phyloP scores from a whole-genome alignment of 2,329 filamentous ascomycete species.

The Paracoccidioides brasiliensis region DNA sequence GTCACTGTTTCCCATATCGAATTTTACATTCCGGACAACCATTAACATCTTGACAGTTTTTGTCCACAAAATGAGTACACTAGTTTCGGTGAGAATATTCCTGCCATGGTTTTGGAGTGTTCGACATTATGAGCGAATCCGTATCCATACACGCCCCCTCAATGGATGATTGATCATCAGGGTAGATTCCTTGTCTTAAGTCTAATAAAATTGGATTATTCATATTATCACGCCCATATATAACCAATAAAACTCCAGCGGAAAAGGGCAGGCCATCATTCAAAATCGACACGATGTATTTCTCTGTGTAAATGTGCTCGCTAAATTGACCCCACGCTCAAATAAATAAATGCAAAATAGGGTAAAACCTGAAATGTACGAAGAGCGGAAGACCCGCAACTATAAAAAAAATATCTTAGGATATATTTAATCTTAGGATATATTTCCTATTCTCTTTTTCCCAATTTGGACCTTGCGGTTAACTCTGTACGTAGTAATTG shows the following conservation, averaged over 20 bases:
- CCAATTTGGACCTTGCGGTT: constrained; percentile 35
- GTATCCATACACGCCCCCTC: neutral
- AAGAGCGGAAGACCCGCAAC: neutral
- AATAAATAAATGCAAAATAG: neutral
- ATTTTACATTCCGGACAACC: neutral
- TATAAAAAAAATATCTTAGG: neutral
- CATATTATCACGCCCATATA: neutral
- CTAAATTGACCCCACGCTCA: neutral
- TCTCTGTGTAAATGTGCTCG: neutral
- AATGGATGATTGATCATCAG: neutral
- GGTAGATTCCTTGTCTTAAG: neutral
- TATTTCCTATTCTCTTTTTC: constrained; percentile 35
- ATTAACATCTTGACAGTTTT: constrained; percentile 12
- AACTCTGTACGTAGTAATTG: constrained; percentile 18
- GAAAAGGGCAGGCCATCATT: neutral
- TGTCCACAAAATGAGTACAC: constrained; percentile 12
- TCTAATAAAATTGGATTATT: neutral
- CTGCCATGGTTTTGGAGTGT: neutral
- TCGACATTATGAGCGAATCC: neutral
- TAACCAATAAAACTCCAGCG: neutral
- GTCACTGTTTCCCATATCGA: constrained; percentile 4
- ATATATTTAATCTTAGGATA: constrained; percentile 22
- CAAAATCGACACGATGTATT: neutral
- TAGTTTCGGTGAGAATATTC: neutral
- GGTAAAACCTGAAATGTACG: neutral